These are phyloP conservation scores for Lodderomyces oxycetoniae DNA, from an alignment of 1,139 yeast genomes.

Conservation along the genomic window DNA sequence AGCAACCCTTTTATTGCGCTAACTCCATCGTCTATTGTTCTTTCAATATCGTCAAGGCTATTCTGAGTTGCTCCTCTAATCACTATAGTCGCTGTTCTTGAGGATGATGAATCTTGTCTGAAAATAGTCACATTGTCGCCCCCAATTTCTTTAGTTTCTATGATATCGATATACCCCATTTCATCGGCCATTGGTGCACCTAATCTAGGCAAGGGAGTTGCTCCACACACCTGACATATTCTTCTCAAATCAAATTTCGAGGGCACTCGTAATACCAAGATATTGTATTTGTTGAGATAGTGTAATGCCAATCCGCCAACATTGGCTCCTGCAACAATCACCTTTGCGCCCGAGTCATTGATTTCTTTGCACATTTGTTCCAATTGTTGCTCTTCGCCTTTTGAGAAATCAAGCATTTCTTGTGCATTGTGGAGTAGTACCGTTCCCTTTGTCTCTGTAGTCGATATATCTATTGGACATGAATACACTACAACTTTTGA, in stretches of 20 bases:
- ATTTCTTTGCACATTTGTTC: constrained; percentile 84
- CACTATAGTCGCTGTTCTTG: constrained; percentile 81
- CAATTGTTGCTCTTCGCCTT: constrained; percentile 93
- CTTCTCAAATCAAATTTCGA: constrained; percentile 93
- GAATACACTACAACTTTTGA: constrained; percentile 91
- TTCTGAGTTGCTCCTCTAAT: constrained; percentile 98
- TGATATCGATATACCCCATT: constrained; percentile 80
- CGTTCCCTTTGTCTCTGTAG: constrained; percentile 96
- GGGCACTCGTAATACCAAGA: constrained; percentile 83
- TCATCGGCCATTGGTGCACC: constrained; percentile 97
- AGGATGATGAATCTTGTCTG: constrained; percentile 72
- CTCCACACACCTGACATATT: constrained; percentile 94
- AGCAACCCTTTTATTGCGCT: constrained; percentile 85
- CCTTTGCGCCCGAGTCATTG: constrained; percentile 77
- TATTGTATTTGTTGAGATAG: constrained; percentile 80
- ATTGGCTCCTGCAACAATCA: constrained; percentile 88
- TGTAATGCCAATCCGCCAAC: constrained; percentile 92
- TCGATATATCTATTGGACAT: constrained; percentile 89
- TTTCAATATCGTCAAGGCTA: constrained; percentile 86
- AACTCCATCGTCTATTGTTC: constrained; percentile 97
- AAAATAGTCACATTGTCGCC: constrained; percentile 96
- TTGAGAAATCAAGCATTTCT: constrained; percentile 93
- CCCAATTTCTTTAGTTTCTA: constrained; percentile 91
- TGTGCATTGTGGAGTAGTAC: constrained; percentile 91
- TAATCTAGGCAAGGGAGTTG: constrained; percentile 89